These are phyloP conservation scores for Diplodia mutila DNA, from an alignment of 2,329 filamentous ascomycete genomes.

Conservation along the genomic window DNA sequence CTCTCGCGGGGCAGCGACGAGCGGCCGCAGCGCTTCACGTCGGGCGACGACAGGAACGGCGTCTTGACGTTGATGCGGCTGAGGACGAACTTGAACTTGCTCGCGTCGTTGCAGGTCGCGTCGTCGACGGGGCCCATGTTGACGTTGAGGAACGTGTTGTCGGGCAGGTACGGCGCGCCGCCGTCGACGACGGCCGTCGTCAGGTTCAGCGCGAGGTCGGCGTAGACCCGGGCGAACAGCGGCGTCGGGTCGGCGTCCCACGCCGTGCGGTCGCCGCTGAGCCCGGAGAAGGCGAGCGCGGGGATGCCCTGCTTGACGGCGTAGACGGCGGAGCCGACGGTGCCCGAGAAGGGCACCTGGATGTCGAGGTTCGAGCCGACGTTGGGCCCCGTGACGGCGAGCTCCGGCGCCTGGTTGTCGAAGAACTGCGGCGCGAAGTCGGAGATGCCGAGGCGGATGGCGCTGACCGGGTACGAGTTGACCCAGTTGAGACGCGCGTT, in stretches of 20 bases:
- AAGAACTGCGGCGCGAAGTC: conserved; percentile 60
- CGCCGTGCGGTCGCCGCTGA: conserved; percentile 53
- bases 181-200: conserved; percentile 59
- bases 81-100: conserved; percentile 66
- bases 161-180: conserved; percentile 66
- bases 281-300: conserved; percentile 69
- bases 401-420: conserved; percentile 56
- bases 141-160: conserved; percentile 67
- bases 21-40: conserved; percentile 62
- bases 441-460: conserved; percentile 66
- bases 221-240: conserved; percentile 63
- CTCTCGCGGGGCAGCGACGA: conserved; percentile 63
- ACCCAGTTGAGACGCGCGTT: conserved; percentile 69
- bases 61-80: conserved; percentile 59
- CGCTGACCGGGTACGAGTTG: conserved; percentile 69
- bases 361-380: conserved; percentile 63
- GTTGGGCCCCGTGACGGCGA: conserved; percentile 70
- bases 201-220: conserved; percentile 63
- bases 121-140: conserved; percentile 64
- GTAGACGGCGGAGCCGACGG: conserved; percentile 66
- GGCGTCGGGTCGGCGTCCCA: conserved; percentile 57
- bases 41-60: conserved; percentile 44
- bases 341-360: conserved; percentile 64
- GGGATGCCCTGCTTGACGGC: conserved; percentile 63
- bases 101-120: conserved; percentile 54